A percentile compares a stretch with the other conserved stretches of the same genome.
Evolutionary conservation across 129 eudicot species (phyloP).

Genomic region (Artemisia tridentata): DNA sequence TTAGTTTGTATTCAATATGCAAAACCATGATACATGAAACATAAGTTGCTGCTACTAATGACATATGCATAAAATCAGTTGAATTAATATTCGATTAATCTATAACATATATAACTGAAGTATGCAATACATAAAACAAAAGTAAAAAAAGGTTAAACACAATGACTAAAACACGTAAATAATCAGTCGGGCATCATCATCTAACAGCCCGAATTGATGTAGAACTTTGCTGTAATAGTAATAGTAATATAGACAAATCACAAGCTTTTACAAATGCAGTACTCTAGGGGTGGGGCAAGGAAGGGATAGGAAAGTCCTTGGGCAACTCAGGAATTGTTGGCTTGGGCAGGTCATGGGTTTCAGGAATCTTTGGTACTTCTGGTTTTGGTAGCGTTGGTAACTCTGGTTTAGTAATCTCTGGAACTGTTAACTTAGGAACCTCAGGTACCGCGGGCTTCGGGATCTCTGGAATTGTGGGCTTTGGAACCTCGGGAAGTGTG

Average conservation of each 20-base stretch:
- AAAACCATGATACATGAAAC: too few species aligned
- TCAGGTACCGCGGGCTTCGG: too few species aligned
- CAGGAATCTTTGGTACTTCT: constrained; percentile 10
- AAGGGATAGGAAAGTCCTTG: neutral
- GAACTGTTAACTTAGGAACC: neutral
- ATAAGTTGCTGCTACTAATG: too few species aligned
- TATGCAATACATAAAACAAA: too few species aligned
- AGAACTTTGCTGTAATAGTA: neutral
- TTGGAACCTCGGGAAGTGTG: too few species aligned
- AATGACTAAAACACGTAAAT: too few species aligned
- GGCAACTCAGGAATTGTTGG: constrained; percentile 3
- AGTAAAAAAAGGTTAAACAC: too few species aligned
- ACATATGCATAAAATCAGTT: too few species aligned
- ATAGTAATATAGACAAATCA: neutral
- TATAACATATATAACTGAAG: too few species aligned
- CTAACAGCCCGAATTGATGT: neutral
- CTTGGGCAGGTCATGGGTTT: constrained; percentile 5
- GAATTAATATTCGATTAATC: too few species aligned
- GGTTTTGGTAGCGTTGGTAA: neutral
- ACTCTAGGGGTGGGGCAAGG: constrained; percentile 23
- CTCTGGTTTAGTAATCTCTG: neutral
- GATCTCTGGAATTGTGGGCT: too few species aligned
- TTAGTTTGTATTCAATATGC: too few species aligned
- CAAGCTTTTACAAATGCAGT: neutral
- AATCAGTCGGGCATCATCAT: neutral